Base-by-base conservation (phyloP, 23 red algal species). In the Rhodosorus marinus region DNA sequence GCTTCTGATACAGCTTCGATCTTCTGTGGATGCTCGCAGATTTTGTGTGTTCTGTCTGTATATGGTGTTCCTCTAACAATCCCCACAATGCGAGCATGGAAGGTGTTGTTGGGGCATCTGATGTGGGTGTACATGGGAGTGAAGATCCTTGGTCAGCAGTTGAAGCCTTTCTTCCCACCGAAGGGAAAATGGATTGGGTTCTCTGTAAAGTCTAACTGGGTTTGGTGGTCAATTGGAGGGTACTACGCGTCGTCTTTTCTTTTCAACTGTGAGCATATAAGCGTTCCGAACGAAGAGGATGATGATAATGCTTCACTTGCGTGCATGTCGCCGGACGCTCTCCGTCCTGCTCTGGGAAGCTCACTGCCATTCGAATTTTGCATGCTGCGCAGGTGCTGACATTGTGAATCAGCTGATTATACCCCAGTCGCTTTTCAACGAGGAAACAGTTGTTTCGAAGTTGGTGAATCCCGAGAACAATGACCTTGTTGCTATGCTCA, bases 71-170 rank as follows among this genome's bases (percentile, higher is more conserved):
- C 90, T 52, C 60, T 98, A 19, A 98, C 90, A 19, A 59, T 82
- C 0, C 69, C 90, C 20, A 86, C 90, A 15, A 63, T 77, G 11
- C 71, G 90, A 24, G 90, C 90, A 20, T 98, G 72, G 78, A 98
- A 98, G 42, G 90, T 98, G 21, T 55, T 98, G 8, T 55, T 85
- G 2, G 90, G 90, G 5, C 90, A 98, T 65, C 60, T 98, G 6
- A 83, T 98, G 73, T 98, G 90, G 90, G 90, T 98, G 6, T 98
- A 75, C 55, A 85, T 85, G 79, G 90, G 79, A 14, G 58, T 84
- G 46, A 72, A 76, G 8, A 98, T 98, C 52, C 63, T 98, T 43
- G 73, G 79, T 40, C 45, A 20, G 24, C 47, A 77, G 22, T 61
- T 98, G 22, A 80, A 84, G 11, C 90, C 90, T 41, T 98, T 98